A percentile compares a stretch with the other conserved stretches of the same genome.
Evolutionary conservation across 2,329 filamentous ascomycete species (phyloP).

Genomic region (Epichloe sylvatica): DNA sequence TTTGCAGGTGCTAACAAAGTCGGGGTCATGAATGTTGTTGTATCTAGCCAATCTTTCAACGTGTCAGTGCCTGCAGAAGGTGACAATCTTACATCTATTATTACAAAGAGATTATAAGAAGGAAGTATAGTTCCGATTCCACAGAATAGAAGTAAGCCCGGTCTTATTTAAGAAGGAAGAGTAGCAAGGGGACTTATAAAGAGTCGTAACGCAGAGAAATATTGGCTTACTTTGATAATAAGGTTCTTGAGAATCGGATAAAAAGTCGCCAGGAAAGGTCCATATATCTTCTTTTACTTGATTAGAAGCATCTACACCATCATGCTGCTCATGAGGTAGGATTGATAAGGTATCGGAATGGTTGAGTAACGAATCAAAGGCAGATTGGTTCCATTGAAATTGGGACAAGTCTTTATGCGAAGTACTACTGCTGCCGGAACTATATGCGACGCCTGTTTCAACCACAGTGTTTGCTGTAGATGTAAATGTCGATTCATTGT

Average conservation of each 20-base stretch:
- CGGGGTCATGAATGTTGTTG: background rate
- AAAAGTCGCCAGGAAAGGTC: background rate
- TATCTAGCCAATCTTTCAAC: background rate
- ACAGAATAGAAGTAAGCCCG: background rate
- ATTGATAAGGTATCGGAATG: background rate
- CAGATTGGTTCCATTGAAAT: background rate
- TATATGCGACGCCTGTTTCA: no score
- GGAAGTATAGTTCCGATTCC: rapidly evolving
- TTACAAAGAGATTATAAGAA: background rate
- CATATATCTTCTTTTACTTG: background rate
- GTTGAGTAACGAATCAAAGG: background rate
- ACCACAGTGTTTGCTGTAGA: no score
- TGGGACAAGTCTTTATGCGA: no score
- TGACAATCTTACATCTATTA: background rate
- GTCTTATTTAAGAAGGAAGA: background rate
- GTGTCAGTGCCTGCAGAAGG: background rate
- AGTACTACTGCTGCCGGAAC: no score
- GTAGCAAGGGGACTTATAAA: background rate
- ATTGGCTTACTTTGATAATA: background rate
- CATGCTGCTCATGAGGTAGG: background rate
- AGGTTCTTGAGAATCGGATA: background rate
- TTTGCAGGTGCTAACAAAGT: background rate
- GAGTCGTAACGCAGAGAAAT: background rate
- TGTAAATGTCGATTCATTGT: no score
- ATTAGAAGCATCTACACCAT: background rate